These are phyloP conservation scores for Globisporangium middletonii DNA, from an alignment of 352 stramenopile genomes.

Conservation along the genomic window DNA sequence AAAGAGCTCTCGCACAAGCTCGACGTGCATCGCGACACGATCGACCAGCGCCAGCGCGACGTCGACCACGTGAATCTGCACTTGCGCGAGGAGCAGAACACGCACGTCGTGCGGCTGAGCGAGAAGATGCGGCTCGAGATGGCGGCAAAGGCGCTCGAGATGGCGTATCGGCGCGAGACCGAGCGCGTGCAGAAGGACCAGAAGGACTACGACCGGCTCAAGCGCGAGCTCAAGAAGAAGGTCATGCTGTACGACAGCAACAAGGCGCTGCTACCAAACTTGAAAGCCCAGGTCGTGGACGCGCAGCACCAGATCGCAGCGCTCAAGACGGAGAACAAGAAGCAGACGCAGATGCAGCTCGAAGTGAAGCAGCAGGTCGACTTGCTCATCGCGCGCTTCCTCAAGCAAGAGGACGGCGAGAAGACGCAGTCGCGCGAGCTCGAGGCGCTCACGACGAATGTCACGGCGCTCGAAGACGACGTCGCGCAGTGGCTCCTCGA, in stretches of 20 bases:
- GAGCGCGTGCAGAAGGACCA: constrained; percentile 53
- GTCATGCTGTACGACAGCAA: constrained; percentile 66
- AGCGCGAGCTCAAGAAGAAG: constrained; percentile 88
- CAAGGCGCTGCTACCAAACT: constrained; percentile 71
- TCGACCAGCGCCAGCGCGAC: constrained; percentile 89
- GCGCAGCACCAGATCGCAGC: constrained; percentile 60
- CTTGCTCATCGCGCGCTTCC: constrained; percentile 82
- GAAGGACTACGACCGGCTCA: constrained; percentile 82
- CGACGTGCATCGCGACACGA: constrained; percentile 86
- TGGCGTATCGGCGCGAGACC: constrained; percentile 47
- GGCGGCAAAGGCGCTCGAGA: constrained; percentile 43
- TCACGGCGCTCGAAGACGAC: constrained; percentile 73
- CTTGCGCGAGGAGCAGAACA: constrained; percentile 82
- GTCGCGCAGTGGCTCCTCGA: constrained; percentile 85
- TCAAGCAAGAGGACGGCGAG: constrained; percentile 84
- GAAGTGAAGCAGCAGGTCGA: constrained; percentile 91
- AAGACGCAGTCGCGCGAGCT: constrained; percentile 63
- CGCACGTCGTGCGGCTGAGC: constrained; percentile 58
- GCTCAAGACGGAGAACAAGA: constrained; percentile 62
- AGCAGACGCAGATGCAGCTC: constrained; percentile 49
- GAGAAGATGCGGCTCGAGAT: constrained; percentile 74
- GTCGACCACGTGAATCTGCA: constrained; percentile 86
- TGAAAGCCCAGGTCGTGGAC: constrained; percentile 76
- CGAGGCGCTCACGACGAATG: constrained; percentile 47
- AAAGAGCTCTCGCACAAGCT: constrained; percentile 81